Base-by-base conservation (phyloP, 768 basidiomycete species). In the Tulasnella sp. region DNA sequence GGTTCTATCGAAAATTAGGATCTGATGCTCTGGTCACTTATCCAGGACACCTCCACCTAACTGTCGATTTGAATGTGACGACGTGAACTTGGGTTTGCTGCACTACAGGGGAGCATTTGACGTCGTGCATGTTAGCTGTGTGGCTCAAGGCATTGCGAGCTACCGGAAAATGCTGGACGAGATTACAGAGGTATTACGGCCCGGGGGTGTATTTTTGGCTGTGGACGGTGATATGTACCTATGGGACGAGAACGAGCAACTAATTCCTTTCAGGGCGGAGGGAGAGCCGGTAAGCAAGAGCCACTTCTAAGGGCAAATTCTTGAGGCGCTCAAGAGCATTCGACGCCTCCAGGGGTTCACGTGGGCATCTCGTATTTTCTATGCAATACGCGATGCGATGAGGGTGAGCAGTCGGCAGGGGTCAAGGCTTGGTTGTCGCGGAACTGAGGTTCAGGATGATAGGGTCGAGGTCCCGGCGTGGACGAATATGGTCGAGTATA, bases 21-120 rank as follows among this genome's bases (percentile, higher is more conserved):
- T 9, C 28, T 75, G 3, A 60, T 5, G 50, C 28, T 16, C 28
- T 2, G 24, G 34, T 20, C 14, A 31, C 64, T 8, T 11, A 14
- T 11, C 3, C 40, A 80, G 79, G 34, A 2, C n/a, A n/a, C 72
- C 79, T 16, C 79, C 79, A 22, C 42, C 41, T 8, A 80, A 80
- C 20, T 80, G 79, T 24, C 72, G 37, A 1, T 80, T 80, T 34
- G 79, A 80, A 73, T 74, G 72, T 37, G 79, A 80, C 48, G 79
- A 80, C 42, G 79, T 48, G 16, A 80, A 80, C 72, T 69, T 80
- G 20, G 79, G 79, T 31, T 34, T 80, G 44, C 18, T 24, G 22
- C 79, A 80, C 72, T 80, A 80, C 34, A 20, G 8, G 18, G 72
- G 48, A 14, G 28, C 72, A 1, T 80, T 73, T 37, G 72, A 80